A percentile compares a stretch with the other conserved stretches of the same genome.
These are phyloP conservation scores for Mikania micrantha DNA, from an alignment of 129 eudicot genomes.

Conservation along the genomic window DNA sequence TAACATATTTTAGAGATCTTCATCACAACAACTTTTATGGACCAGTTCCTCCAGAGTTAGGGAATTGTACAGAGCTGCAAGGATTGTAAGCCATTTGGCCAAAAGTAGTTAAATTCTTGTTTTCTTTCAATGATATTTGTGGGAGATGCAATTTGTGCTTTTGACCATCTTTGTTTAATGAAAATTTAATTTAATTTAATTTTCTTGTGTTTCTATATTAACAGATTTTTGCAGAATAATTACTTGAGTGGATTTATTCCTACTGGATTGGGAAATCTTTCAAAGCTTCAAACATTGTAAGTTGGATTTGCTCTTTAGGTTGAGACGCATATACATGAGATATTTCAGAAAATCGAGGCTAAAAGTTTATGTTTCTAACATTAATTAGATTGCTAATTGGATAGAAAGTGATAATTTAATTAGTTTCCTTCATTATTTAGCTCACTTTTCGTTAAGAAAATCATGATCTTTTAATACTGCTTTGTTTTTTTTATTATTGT, in stretches of 20 bases:
- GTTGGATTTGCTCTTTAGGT: constrained; percentile 17
- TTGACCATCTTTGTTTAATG: not conserved
- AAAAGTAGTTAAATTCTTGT: not conserved
- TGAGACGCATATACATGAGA: not conserved
- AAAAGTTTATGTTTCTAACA: not conserved
- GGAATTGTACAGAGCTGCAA: constrained; percentile 78
- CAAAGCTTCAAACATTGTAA: constrained; percentile 68
- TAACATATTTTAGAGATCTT: constrained; percentile 58
- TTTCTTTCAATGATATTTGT: not conserved
- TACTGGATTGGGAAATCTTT: constrained; percentile 66
- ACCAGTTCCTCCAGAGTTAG: constrained; percentile 81
- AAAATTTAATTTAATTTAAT: not conserved
- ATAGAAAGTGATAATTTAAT: not conserved
- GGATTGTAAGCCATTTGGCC: constrained; percentile 56
- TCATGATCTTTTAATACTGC: not conserved
- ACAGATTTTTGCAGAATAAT: constrained; percentile 88
- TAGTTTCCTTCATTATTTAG: no score
- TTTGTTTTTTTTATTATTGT: not conserved
- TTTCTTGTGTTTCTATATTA: not conserved
- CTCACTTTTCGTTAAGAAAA: not conserved
- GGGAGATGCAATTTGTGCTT: constrained; percentile 12
- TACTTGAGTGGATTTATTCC: constrained; percentile 86
- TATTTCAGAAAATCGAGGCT: not conserved
- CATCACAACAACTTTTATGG: constrained; percentile 86
- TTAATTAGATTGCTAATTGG: not conserved